A percentile compares a stretch with the other conserved stretches of the same genome.
Conservation (phyloP, 768 basidiomycete genomes). For the Serendipita sp. region DNA sequence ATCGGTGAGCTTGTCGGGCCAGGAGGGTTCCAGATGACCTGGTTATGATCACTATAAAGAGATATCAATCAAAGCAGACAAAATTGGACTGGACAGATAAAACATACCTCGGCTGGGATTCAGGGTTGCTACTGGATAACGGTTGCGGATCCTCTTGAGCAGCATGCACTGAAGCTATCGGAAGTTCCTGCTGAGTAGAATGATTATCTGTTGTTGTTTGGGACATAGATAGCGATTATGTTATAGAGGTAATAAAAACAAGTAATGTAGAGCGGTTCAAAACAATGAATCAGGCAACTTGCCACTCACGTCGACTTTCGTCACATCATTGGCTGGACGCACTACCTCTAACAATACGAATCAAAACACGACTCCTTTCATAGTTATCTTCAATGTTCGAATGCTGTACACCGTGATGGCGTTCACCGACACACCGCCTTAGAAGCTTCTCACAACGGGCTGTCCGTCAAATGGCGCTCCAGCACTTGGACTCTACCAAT, state of each 20-base stretch:
- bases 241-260: neutral
- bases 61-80: too few species aligned
- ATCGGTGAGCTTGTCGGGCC: too few species aligned
- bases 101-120: too few species aligned
- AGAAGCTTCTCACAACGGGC: neutral
- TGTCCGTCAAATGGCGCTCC: neutral
- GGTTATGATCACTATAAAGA: too few species aligned
- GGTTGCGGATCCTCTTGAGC: too few species aligned
- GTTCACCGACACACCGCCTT: neutral
- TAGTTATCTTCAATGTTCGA: neutral
- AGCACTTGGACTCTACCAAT: neutral
- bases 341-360: neutral
- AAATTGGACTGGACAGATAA: too few species aligned
- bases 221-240: neutral
- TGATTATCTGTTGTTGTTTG: neutral
- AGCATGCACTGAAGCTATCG: too few species aligned
- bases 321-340: too few species aligned
- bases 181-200: too few species aligned
- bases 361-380: neutral
- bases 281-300: neutral
- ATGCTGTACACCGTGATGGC: neutral
- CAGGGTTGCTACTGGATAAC: too few species aligned
- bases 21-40: too few species aligned
- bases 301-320: neutral
- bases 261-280: conserved; percentile 2